Conservation (phyloP, 805 yeast genomes). For the Wickerhamomyces xylosicus region DNA sequence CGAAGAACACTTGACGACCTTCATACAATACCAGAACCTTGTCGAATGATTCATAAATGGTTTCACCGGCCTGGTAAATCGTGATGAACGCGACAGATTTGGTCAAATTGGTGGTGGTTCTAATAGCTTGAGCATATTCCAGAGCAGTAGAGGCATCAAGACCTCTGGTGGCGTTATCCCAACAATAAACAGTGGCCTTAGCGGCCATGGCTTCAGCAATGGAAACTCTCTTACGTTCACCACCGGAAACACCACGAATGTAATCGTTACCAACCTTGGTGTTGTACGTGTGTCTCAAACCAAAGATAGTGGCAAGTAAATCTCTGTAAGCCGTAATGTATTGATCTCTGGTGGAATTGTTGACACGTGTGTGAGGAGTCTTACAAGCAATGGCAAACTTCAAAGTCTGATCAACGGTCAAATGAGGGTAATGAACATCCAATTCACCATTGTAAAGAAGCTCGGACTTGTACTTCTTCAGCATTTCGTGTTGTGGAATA, state of each 20-base stretch:
- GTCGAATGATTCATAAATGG: conserved; percentile 54
- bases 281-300: conserved; percentile 45
- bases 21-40: conserved; percentile 49
- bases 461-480: conserved; percentile 44
- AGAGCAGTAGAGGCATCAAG: conserved; percentile 76
- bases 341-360: conserved; percentile 34
- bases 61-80: conserved; percentile 60
- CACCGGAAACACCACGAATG: conserved; percentile 70
- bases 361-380: conserved; percentile 45
- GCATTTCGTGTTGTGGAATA: conserved; percentile 45
- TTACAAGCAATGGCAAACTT: conserved; percentile 60
- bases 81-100: conserved; percentile 59
- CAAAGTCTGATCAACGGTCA: conserved; percentile 65
- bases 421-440: conserved; percentile 66
- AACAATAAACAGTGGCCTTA: conserved; percentile 52
- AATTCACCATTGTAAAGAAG: conserved; percentile 47
- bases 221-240: conserved; percentile 78
- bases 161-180: conserved; percentile 83
- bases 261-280: conserved; percentile 54
- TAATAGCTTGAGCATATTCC: conserved; percentile 57
- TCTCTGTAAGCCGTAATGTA: conserved; percentile 37
- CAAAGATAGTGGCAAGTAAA: conserved; percentile 41
- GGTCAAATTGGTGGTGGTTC: conserved; percentile 44
- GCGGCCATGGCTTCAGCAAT: conserved; percentile 66
- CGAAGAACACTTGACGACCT: conserved; percentile 57